Base-by-base conservation (phyloP, 2,329 filamentous ascomycete species). In the Penicillium sp. region DNA sequence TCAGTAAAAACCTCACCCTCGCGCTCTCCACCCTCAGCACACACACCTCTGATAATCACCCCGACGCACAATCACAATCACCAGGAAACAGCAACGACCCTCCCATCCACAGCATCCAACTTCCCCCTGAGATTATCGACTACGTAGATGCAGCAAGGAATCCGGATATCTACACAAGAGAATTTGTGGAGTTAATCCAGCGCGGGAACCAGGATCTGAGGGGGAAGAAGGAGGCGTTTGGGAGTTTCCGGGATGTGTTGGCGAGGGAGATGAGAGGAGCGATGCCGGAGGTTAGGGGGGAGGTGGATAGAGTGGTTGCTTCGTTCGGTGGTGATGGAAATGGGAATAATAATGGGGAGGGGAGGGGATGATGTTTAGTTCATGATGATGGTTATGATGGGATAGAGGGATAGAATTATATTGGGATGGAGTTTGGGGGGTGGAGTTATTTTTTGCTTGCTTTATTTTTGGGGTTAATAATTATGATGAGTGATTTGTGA, bases 141-240 rank as follows among this genome's bases (percentile, higher is more conserved):
- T 84, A 83, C 62, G 79, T 84, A 29, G 80, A 83, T 58, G 71
- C 75, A 19, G 76, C 78, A 17, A 77, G 81, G 19, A 84, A 84
- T 59, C 81, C 81, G 7, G 81, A 84, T 58, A 83, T 84, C 57
- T 84, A 82, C 65, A 83, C 80, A 8, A 74, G 81, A 40, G 80
- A 84, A 57, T 82, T 83, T 54, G 78, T 84, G 38, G 81, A 84
- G 65, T 70, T 79, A 24, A 78, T 81, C 7, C 80, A 83, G 69
- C 73, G 76, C 53, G 75, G 77, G 43, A 84, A 84, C 55, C 79
- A 82, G 60, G 76, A 79, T 64, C 66, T 83, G 45, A 81, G 79
- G 57, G 81, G 81, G 29, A 79, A 80, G 58, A 72, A 72, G 49
- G 75, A 81, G 58, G 81, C 79, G 1, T 83, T 81, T 64, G 74